A percentile compares a stretch with the other conserved stretches of the same genome.
Evolutionary conservation across 306 rosid genomes (phyloP).

Genomic region (Pyrus pyrifolia): DNA sequence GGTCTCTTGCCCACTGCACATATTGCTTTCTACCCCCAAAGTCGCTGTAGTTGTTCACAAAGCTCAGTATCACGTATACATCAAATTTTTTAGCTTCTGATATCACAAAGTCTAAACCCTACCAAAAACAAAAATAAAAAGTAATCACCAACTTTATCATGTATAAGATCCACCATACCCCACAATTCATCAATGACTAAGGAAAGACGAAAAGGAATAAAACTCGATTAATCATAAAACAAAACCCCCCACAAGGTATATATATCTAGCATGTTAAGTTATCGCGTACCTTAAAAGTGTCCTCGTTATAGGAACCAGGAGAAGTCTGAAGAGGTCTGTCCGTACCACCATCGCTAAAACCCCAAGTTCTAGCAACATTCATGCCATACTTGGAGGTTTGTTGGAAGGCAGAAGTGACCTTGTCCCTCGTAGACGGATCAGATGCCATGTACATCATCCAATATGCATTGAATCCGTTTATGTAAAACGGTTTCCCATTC

Average conservation of each 20-base stretch:
- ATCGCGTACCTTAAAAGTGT: slow-evolving; percentile 29
- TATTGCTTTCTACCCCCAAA: slow-evolving; percentile 57
- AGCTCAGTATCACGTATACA: slow-evolving; percentile 35
- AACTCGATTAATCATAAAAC: too few relatives aligned
- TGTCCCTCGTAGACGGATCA: slow-evolving; percentile 33
- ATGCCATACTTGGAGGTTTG: slow-evolving; percentile 44
- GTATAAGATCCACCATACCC: too few relatives aligned
- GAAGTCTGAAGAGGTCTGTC: slow-evolving; percentile 37
- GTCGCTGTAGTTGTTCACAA: slow-evolving; percentile 41
- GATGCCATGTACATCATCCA: slow-evolving; percentile 57
- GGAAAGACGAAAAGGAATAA: too few relatives aligned
- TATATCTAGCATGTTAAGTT: too few relatives aligned
- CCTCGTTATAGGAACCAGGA: slow-evolving; percentile 42
- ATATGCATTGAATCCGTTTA: slow-evolving; percentile 53
- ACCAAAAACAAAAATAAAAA: background rate
- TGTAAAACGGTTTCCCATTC: slow-evolving; percentile 25
- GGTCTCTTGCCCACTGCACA: slow-evolving; percentile 44
- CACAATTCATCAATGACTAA: too few relatives aligned
- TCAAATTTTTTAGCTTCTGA: slow-evolving; percentile 43
- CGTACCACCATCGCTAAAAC: slow-evolving; percentile 42
- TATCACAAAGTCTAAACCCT: slow-evolving; percentile 53
- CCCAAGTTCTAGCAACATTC: slow-evolving; percentile 52
- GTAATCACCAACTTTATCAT: too few relatives aligned
- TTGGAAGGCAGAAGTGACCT: slow-evolving; percentile 39
- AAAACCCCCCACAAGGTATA: too few relatives aligned